Evolutionary conservation across 2,329 filamentous ascomycete species (phyloP).

Genomic region (Alternaria sp.): DNA sequence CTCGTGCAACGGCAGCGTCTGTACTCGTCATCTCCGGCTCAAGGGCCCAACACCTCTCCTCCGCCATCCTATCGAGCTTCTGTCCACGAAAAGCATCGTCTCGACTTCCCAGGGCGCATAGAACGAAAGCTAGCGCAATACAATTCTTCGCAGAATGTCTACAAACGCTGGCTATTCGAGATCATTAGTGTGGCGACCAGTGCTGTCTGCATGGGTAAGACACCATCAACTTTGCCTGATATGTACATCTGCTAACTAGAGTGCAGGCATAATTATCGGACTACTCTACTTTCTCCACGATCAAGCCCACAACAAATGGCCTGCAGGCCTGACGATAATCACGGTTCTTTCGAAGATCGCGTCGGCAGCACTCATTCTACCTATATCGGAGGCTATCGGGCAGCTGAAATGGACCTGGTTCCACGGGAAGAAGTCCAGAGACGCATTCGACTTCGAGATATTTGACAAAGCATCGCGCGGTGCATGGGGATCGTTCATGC

Average conservation of each 20-base stretch:
- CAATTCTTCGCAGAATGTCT: constrained; percentile 24
- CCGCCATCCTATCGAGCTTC: neutral
- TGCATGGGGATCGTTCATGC: constrained; percentile 27
- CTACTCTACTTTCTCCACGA: constrained; percentile 39
- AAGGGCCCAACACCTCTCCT: neutral
- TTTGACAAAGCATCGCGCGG: constrained; percentile 40
- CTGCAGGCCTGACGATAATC: constrained; percentile 29
- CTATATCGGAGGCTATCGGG: constrained; percentile 36
- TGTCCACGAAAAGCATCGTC: neutral
- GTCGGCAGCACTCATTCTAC: constrained; percentile 33
- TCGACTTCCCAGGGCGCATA: constrained; percentile 26
- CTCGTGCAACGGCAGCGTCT: neutral
- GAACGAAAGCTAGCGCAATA: constrained; percentile 32
- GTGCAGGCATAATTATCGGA: constrained; percentile 35
- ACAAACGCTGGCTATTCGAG: constrained; percentile 39
- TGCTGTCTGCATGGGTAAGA: constrained; percentile 38
- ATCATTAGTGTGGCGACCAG: constrained; percentile 36
- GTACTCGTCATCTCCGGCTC: neutral
- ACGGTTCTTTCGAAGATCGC: constrained; percentile 34
- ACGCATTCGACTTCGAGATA: constrained; percentile 38
- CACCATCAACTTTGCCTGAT: neutral
- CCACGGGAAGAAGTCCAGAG: constrained; percentile 18
- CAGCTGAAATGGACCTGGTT: constrained; percentile 45
- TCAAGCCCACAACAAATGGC: constrained; percentile 39
- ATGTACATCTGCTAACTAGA: neutral